Percentiles rank a stretch among this genome's conserved stretches.
Conservation (phyloP, 1,284 basidiomycete genomes). For the Apiotrichum laibachii region DNA sequence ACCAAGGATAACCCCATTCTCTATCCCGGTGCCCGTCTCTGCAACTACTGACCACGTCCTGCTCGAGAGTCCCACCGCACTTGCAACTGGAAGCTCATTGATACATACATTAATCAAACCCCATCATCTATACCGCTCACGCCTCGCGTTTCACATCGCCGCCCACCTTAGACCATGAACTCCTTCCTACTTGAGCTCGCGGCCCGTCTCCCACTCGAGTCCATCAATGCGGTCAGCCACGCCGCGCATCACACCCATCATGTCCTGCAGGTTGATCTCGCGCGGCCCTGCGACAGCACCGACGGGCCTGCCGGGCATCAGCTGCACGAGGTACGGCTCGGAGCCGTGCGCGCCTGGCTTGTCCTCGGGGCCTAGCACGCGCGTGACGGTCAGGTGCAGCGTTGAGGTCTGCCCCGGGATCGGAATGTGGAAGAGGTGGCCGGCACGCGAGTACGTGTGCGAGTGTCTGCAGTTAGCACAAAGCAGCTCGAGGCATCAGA, state of each 20-base stretch:
- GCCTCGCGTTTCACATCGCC: neutral
- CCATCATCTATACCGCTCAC: neutral
- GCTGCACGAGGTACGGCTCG: constrained; percentile 41
- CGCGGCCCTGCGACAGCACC: constrained; percentile 27
- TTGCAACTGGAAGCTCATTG: neutral
- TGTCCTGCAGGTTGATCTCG: constrained; percentile 30
- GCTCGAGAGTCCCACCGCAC: too few relatives aligned
- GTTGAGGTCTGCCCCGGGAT: constrained; percentile 28
- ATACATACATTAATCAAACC: neutral
- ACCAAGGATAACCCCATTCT: too few relatives aligned
- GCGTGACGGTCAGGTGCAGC: constrained; percentile 37
- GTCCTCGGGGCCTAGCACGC: constrained; percentile 15
- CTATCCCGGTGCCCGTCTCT: too few relatives aligned
- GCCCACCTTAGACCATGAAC: neutral
- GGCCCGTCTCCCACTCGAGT: constrained; percentile 38
- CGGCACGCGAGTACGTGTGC: constrained; percentile 33
- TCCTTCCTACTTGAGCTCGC: neutral
- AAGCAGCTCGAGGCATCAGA: too few relatives aligned
- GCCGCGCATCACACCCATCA: constrained; percentile 36
- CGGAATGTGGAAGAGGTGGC: constrained; percentile 42
- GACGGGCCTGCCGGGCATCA: constrained; percentile 37
- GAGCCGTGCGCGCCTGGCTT: constrained; percentile 6
- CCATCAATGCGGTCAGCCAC: constrained; percentile 34
- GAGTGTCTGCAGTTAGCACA: constrained; percentile 28
- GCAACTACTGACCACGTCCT: too few relatives aligned